Evolutionary conservation across 805 yeast species (phyloP).

Genomic region (Cyberlindnera meyerae): DNA sequence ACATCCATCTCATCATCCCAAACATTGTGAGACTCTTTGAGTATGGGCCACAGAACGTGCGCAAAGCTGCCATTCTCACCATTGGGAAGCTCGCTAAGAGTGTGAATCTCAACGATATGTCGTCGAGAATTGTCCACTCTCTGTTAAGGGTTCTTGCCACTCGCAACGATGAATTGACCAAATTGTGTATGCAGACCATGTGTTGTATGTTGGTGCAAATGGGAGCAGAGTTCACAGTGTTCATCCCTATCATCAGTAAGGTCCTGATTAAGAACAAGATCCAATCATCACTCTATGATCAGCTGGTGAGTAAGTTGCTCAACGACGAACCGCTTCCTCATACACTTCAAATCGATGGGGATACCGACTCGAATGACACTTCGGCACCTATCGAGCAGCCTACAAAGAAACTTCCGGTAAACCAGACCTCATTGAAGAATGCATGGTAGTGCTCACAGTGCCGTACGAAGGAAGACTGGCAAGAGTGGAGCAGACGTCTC

Average conservation of each 20-base stretch:
- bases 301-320: slow-evolving; percentile 67
- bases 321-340: slow-evolving; percentile 86
- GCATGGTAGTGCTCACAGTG: slow-evolving; percentile 93
- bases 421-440: slow-evolving; percentile 57
- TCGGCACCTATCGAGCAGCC: slow-evolving; percentile 58
- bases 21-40: slow-evolving; percentile 79
- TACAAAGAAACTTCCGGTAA: slow-evolving; percentile 68
- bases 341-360: slow-evolving; percentile 63
- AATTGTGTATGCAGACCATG: slow-evolving; percentile 70
- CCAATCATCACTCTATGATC: slow-evolving; percentile 73
- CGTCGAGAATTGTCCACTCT: slow-evolving; percentile 87
- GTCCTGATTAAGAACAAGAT: slow-evolving; percentile 57
- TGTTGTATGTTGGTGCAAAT: slow-evolving; percentile 74
- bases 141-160: slow-evolving; percentile 59
- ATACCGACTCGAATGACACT: slow-evolving; percentile 33
- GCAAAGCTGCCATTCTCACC: slow-evolving; percentile 73
- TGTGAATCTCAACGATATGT: slow-evolving; percentile 77
- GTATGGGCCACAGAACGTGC: slow-evolving; percentile 50
- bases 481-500: slow-evolving; percentile 89
- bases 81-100: slow-evolving; percentile 74
- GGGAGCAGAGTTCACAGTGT: slow-evolving; percentile 79
- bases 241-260: slow-evolving; percentile 75
- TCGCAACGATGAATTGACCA: slow-evolving; percentile 53
- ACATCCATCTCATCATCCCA: slow-evolving; percentile 82
- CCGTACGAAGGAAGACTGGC: slow-evolving; percentile 94